phyloP scores from a whole-genome alignment of 2,329 filamentous ascomycete genomes.

The Aspergillus bombycis region DNA sequence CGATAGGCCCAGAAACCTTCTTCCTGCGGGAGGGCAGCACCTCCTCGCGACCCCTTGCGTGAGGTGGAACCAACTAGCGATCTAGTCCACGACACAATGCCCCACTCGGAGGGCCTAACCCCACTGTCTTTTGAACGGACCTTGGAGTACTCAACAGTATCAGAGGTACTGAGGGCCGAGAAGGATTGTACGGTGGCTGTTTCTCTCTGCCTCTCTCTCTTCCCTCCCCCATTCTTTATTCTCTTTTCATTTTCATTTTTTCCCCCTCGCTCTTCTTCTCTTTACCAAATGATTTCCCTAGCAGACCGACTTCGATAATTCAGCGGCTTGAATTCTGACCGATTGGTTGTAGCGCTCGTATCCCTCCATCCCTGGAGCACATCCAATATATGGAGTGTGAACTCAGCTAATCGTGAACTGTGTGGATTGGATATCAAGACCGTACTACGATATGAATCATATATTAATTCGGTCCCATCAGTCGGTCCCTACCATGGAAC shows the following conservation, averaged over 20 bases:
- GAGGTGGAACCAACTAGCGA: constrained; percentile 18
- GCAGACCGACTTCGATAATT: not conserved
- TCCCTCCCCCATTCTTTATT: not conserved
- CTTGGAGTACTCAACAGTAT: constrained; percentile 17
- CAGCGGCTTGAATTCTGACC: not conserved
- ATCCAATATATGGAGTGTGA: too few species aligned
- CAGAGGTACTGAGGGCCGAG: constrained; percentile 13
- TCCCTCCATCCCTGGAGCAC: too few species aligned
- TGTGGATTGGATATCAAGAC: too few species aligned
- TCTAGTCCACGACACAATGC: constrained; percentile 13
- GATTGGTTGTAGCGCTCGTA: not conserved
- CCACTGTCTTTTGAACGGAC: constrained; percentile 14
- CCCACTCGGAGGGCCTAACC: constrained; percentile 19
- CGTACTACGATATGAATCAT: not conserved
- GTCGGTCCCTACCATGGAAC: not conserved
- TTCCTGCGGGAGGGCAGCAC: constrained; percentile 16
- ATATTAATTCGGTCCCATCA: not conserved
- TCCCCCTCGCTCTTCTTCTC: not conserved
- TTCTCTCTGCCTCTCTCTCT: not conserved
- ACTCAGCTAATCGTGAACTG: too few species aligned
- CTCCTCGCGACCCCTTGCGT: constrained; percentile 28
- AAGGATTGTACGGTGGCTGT: not conserved
- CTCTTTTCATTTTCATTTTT: not conserved
- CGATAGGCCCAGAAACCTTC: constrained; percentile 28
- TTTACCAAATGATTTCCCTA: not conserved